phyloP scores from a whole-genome alignment of 805 yeast species.

The Candida sonorensis region DNA sequence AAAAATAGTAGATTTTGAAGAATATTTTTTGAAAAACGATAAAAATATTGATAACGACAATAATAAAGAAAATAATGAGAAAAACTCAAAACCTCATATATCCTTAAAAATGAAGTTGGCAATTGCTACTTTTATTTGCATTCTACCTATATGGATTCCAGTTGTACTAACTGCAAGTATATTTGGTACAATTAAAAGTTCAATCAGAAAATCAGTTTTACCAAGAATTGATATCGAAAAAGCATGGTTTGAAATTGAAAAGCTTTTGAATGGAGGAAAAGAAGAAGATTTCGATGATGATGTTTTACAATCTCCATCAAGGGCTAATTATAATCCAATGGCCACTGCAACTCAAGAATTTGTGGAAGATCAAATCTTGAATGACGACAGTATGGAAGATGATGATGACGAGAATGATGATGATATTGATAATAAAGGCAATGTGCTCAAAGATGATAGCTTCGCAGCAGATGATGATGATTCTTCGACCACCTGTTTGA shows the following conservation, averaged over 20 bases:
- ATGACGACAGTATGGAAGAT: constrained; percentile 3
- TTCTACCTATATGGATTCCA: constrained; percentile 21
- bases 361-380: constrained; percentile 22
- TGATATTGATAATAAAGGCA: too few relatives aligned
- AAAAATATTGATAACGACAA: too few relatives aligned
- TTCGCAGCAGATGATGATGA: too few relatives aligned
- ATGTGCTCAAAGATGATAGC: too few relatives aligned
- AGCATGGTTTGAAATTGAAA: constrained; percentile 7
- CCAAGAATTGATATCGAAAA: constrained; percentile 8
- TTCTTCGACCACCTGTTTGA: neutral
- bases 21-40: too few relatives aligned
- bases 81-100: too few relatives aligned
- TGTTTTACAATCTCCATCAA: neutral
- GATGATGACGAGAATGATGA: neutral
- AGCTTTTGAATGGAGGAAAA: constrained; percentile 2
- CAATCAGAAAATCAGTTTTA: constrained; percentile 11
- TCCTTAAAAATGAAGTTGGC: too few relatives aligned
- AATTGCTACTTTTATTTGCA: too few relatives aligned
- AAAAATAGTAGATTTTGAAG: constrained; percentile 43
- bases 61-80: too few relatives aligned
- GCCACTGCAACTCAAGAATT: constrained; percentile 24
- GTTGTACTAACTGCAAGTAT: constrained; percentile 17
- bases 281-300: constrained; percentile 1
- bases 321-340: constrained; percentile 9
- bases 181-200: constrained; percentile 21